Base-by-base conservation (phyloP, 257 asterid species). In the Solanum dulcamara region DNA sequence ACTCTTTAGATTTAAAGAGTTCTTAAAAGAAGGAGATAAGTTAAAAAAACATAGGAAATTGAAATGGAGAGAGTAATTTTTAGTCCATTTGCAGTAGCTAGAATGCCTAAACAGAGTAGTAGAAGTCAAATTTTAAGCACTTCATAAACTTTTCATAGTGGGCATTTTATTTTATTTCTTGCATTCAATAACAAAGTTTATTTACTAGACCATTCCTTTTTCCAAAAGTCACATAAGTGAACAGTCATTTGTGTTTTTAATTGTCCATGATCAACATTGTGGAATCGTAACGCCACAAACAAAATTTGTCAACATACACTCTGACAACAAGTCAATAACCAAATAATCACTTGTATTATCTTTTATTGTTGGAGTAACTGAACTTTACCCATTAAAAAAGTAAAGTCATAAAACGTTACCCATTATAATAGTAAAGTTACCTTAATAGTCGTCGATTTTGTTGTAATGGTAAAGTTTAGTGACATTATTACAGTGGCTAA, bases 61-160 rank as follows among this genome's bases (percentile, higher is more conserved):
- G 60, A 53, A 53, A 53, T 5, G 5, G n/a, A 48, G 24, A 26
- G 60, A 22, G 62, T 46, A 9, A 15, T 84, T 44, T 2, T 15
- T 42, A 24, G 5, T 22, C 38, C 44, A 14, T 59, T 22, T 55
- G 67, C 81, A 80, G 85, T 81, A 40, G 33, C 46, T 51, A 66
- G 84, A 66, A 85, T 83, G 75, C 35, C 1, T 5, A 75, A 68
- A n/a, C 70, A 80, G 82, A 51, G 87, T 57, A 85, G 12, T 20
- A 71, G 22, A 81, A 40, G 85, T 80, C 88, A 86, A 88, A 60
- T 24, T 24, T 84, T 42, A 72, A 62, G 84, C 83, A 59, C 70
- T 62, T 28, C 24, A 10, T 57, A 42, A 7, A n/a, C 24, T 35
- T 62, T 71, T 70, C 66, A 74, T 82, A 50, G 84, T 68, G 64